A percentile compares a stretch with the other conserved stretches of the same genome.
These are phyloP conservation scores for Cytospora chrysosperma DNA, from an alignment of 2,329 filamentous ascomycete species.

Conservation along the genomic window DNA sequence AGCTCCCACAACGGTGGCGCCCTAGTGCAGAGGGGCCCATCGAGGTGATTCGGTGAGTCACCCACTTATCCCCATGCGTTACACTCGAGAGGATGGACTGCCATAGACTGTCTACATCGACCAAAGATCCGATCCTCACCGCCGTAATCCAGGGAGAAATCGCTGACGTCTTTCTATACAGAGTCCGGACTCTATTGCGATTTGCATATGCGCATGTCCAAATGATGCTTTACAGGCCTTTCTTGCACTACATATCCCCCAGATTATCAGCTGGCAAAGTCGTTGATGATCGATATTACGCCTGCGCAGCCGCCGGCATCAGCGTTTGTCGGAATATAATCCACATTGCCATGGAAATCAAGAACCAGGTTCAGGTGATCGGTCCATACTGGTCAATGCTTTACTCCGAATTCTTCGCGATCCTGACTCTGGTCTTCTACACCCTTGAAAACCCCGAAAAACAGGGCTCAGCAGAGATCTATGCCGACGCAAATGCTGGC, in stretches of 20 bases:
- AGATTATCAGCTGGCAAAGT: conserved; percentile 53
- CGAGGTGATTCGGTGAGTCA: conserved; percentile 70
- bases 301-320: conserved; percentile 63
- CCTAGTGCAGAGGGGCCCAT: conserved; percentile 75
- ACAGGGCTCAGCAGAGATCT: conserved; percentile 70
- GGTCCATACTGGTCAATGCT: conserved; percentile 86
- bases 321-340: conserved; percentile 71
- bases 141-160: background rate
- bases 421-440: conserved; percentile 77
- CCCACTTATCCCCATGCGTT: background rate
- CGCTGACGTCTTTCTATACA: conserved; percentile 32
- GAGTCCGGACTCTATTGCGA: conserved; percentile 71
- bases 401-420: conserved; percentile 80
- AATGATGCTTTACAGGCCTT: conserved; percentile 78
- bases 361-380: conserved; percentile 70
- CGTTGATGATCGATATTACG: conserved; percentile 76
- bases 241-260: conserved; percentile 78
- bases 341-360: conserved; percentile 76
- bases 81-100: background rate
- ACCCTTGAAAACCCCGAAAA: conserved; percentile 78
- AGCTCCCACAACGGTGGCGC: conserved; percentile 72
- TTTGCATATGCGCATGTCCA: conserved; percentile 83
- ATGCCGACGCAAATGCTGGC: conserved; percentile 82
- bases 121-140: background rate
- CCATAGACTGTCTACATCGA: background rate